Percentiles rank a stretch among this genome's conserved stretches.
Evolutionary conservation across 2,329 filamentous ascomycete species (phyloP).

Genomic region (Sarocladium kiliense): DNA sequence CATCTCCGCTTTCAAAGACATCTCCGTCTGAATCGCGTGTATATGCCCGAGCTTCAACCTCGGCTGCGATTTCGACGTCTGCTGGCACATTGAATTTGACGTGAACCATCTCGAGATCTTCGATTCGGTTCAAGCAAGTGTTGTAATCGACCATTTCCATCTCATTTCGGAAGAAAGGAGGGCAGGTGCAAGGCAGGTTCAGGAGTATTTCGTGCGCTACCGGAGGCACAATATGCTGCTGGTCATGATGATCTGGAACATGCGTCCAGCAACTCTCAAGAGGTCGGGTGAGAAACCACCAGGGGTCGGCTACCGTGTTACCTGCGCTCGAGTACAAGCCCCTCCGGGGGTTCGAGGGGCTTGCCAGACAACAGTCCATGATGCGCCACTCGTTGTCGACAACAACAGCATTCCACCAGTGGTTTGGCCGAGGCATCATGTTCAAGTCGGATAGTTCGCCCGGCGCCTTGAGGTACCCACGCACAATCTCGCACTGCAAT

Average conservation of each 20-base stretch:
- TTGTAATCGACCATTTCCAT: slow-evolving; percentile 85
- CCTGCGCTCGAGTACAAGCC: slow-evolving; percentile 69
- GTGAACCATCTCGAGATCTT: slow-evolving; percentile 90
- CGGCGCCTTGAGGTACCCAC: slow-evolving; percentile 85
- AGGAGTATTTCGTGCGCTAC: slow-evolving; percentile 81
- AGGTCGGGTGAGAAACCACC: slow-evolving; percentile 91
- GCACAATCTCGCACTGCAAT: slow-evolving; percentile 79
- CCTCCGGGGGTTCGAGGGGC: slow-evolving; percentile 81
- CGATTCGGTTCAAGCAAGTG: slow-evolving; percentile 77
- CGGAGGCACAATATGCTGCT: slow-evolving; percentile 90
- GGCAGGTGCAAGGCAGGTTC: slow-evolving; percentile 79
- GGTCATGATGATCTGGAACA: slow-evolving; percentile 77
- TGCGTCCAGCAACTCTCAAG: slow-evolving; percentile 94
- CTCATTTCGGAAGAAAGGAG: slow-evolving; percentile 78
- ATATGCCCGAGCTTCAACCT: slow-evolving; percentile 81
- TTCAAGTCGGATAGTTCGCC: slow-evolving; percentile 79
- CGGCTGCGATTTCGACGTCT: slow-evolving; percentile 87
- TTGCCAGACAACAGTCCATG: slow-evolving; percentile 89
- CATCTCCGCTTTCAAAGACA: slow-evolving; percentile 85
- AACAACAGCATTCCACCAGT: slow-evolving; percentile 96
- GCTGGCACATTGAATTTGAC: slow-evolving; percentile 81
- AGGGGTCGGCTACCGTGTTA: slow-evolving; percentile 69
- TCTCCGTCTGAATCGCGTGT: slow-evolving; percentile 84
- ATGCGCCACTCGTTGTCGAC: slow-evolving; percentile 95
- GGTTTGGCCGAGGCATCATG: slow-evolving; percentile 80